Percentiles rank a stretch among this genome's conserved stretches.
Evolutionary conservation across 1,139 yeast genomes (phyloP).

Genomic region (Scheffersomyces titani): DNA sequence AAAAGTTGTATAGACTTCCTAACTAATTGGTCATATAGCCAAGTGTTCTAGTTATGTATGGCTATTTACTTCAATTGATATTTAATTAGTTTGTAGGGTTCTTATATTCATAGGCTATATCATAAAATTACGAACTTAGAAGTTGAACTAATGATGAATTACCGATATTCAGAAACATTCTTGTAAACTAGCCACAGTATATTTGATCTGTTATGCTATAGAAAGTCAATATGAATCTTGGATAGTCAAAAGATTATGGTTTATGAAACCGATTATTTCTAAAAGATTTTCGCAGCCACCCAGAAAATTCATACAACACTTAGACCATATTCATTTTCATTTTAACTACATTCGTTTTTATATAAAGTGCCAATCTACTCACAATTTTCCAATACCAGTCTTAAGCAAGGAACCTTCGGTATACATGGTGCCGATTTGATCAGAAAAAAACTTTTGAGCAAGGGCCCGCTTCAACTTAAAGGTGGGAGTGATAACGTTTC

Average conservation of each 20-base stretch:
- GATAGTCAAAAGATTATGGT: too few species aligned
- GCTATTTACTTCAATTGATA: too few species aligned
- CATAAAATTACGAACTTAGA: too few species aligned
- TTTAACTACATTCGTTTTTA: not conserved
- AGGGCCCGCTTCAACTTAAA: constrained; percentile 26
- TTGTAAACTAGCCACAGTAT: too few species aligned
- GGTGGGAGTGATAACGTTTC: constrained; percentile 27
- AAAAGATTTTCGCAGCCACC: not conserved
- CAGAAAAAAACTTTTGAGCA: constrained; percentile 20
- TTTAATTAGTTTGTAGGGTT: too few species aligned
- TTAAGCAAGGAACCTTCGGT: constrained; percentile 21
- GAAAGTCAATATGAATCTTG: too few species aligned
- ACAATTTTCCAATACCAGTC: not conserved
- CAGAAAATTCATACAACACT: not conserved
- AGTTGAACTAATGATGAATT: not conserved
- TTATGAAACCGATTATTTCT: too few species aligned
- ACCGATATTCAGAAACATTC: not conserved
- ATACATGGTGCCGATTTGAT: constrained; percentile 21
- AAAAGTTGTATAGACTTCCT: not conserved
- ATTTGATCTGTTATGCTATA: not conserved
- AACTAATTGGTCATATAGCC: too few species aligned
- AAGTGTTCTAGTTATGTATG: too few species aligned
- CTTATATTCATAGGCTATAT: too few species aligned
- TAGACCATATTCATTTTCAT: too few species aligned
- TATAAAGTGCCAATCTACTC: not conserved